Conservation (phyloP, 169 alveolate species). For the Plasmodium knowlesi region DNA sequence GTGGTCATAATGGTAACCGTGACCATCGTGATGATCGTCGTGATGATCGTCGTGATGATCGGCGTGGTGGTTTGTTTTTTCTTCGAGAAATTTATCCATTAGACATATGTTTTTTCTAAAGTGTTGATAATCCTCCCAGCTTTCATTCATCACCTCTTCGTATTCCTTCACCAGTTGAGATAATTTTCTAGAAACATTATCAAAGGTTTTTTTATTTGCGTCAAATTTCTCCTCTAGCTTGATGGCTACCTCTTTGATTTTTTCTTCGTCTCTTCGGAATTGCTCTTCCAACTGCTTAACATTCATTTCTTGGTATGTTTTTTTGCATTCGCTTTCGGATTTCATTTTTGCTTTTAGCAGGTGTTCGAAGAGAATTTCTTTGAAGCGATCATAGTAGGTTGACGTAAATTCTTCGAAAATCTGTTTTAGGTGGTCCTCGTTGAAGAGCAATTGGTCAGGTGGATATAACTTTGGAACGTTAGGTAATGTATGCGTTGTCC, state of each 20-base stretch:
- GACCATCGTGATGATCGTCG: not conserved
- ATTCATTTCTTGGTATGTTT: not conserved
- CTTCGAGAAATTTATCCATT: not conserved
- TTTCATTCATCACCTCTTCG: not conserved
- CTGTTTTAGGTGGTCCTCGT: not conserved
- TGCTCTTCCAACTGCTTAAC: not conserved
- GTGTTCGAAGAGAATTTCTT: not conserved
- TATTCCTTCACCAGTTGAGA: constrained; percentile 12
- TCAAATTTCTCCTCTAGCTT: not conserved
- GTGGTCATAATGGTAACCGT: no score
- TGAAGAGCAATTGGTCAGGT: not conserved
- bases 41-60: not conserved
- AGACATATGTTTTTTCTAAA: not conserved
- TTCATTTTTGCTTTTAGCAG: constrained; percentile 30
- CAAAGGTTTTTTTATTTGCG: constrained; percentile 41
- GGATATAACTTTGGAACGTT: not conserved
- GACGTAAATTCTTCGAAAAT: not conserved
- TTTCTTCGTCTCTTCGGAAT: not conserved
- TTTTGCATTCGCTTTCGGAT: constrained; percentile 10
- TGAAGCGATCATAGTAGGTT: constrained; percentile 12
- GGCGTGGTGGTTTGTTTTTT: not conserved
- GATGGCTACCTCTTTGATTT: not conserved
- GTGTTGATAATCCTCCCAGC: not conserved
- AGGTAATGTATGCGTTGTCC: not conserved
- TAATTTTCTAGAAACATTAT: not conserved